phyloP scores from a whole-genome alignment of 2,329 filamentous ascomycete species.

The Chaetomiaceae sp. region DNA sequence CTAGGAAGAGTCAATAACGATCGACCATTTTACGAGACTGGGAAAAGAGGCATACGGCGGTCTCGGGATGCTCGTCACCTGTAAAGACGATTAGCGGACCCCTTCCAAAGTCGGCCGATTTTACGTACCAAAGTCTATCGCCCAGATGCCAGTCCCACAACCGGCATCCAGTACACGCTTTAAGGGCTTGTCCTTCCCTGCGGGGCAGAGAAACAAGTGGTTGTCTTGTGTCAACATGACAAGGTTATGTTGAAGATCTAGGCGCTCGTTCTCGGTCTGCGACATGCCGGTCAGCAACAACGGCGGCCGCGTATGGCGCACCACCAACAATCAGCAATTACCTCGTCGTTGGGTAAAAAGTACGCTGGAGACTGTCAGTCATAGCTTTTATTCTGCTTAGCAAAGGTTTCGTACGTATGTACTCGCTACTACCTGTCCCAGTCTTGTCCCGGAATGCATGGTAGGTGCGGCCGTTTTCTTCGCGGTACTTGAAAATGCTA shows the following conservation, averaged over 20 bases:
- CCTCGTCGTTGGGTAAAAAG: not conserved
- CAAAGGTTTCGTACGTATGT: not conserved
- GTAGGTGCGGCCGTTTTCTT: not conserved
- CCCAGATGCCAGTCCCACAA: slow-evolving; percentile 40
- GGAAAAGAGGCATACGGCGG: slow-evolving; percentile 29
- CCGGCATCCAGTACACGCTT: slow-evolving; percentile 46
- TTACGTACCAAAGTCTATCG: slow-evolving; percentile 41
- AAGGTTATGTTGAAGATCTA: slow-evolving; percentile 17
- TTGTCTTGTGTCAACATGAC: slow-evolving; percentile 31
- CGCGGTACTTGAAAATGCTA: not conserved
- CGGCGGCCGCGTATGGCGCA: no score
- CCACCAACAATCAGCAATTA: no score
- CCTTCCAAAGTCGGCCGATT: not conserved
- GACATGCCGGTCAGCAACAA: not conserved
- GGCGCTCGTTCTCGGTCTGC: not conserved
- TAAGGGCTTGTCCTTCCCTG: slow-evolving; percentile 32
- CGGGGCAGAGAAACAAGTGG: slow-evolving; percentile 42
- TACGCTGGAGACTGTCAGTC: not conserved
- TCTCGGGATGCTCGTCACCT: slow-evolving; percentile 16
- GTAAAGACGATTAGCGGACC: not conserved
- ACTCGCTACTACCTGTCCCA: not conserved
- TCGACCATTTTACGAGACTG: slow-evolving; percentile 14
- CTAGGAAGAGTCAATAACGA: slow-evolving; percentile 5
- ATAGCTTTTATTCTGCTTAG: no score
- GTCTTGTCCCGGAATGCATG: not conserved